phyloP scores from a whole-genome alignment of 805 yeast species.

The Cyberlindnera veronae region DNA sequence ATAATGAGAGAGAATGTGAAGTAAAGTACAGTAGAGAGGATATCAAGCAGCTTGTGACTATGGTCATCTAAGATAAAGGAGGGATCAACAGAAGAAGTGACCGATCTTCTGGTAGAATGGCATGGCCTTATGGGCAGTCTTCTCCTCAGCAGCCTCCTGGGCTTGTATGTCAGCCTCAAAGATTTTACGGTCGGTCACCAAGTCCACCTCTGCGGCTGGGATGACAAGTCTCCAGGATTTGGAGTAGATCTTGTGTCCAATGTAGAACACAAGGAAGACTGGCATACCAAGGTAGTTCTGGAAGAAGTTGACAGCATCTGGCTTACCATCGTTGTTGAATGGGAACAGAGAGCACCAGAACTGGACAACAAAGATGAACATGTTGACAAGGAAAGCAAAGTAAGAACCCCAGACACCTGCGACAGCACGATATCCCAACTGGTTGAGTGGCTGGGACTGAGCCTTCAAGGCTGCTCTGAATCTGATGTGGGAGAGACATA shows the following conservation, averaged over 20 bases:
- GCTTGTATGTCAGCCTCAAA: conserved; percentile 35
- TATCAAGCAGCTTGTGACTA: too few species aligned
- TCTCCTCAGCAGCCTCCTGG: conserved; percentile 35
- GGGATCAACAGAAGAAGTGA: too few species aligned
- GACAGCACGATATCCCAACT: conserved; percentile 50
- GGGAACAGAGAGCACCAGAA: conserved; percentile 67
- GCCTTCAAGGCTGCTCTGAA: conserved; percentile 54
- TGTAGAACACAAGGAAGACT: conserved; percentile 42
- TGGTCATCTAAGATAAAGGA: too few species aligned
- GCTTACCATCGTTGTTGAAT: conserved; percentile 37
- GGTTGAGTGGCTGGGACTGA: conserved; percentile 45
- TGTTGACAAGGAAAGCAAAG: conserved; percentile 44
- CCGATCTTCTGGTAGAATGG: conserved; percentile 4
- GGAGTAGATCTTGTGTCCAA: conserved; percentile 43
- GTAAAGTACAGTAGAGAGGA: too few species aligned
- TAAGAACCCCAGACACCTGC: conserved; percentile 51
- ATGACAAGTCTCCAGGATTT: conserved; percentile 32
- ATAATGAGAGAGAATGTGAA: too few species aligned
- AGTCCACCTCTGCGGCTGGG: conserved; percentile 46
- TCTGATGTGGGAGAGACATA: conserved; percentile 52
- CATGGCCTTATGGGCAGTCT: conserved; percentile 15
- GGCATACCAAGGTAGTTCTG: conserved; percentile 48
- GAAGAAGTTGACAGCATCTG: conserved; percentile 42
- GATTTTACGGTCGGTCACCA: conserved; percentile 51
- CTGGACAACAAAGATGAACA: conserved; percentile 50